A percentile compares a stretch with the other conserved stretches of the same genome.
Conservation (phyloP, 306 rosid species). For the Betula pendula region DNA sequence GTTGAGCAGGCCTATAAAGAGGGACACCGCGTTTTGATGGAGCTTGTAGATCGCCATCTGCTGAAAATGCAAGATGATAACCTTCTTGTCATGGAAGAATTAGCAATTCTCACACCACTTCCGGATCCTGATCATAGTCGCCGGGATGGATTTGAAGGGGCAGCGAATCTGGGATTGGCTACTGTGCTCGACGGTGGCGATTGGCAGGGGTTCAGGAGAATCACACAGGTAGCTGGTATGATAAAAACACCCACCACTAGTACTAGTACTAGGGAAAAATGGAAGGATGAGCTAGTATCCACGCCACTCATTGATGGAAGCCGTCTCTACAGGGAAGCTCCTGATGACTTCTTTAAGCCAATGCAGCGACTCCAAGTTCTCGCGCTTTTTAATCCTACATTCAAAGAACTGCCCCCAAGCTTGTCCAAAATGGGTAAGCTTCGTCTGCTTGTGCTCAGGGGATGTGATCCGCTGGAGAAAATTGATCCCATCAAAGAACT, state of each 20-base stretch:
- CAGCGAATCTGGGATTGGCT: constrained; percentile 31
- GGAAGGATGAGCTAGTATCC: too few relatives aligned
- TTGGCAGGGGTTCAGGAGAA: constrained; percentile 29
- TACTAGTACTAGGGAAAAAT: too few relatives aligned
- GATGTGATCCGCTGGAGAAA: constrained; percentile 26
- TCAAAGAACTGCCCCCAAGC: background rate
- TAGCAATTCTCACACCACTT: too few relatives aligned
- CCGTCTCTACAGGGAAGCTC: constrained; percentile 18
- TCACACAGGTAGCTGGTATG: constrained; percentile 21
- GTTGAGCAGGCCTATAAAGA: constrained; percentile 28
- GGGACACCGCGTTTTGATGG: constrained; percentile 33
- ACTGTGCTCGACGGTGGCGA: constrained; percentile 15
- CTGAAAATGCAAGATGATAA: constrained; percentile 25
- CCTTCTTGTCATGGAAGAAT: constrained; percentile 14
- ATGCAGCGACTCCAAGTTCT: constrained; percentile 16
- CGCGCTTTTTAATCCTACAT: constrained; percentile 32
- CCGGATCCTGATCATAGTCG: background rate
- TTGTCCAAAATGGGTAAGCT: constrained; percentile 7
- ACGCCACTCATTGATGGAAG: constrained; percentile 34
- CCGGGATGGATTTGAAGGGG: background rate
- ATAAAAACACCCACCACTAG: constrained; percentile 28
- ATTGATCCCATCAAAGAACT: background rate
- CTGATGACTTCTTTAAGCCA: constrained; percentile 4
- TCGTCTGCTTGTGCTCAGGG: constrained; percentile 39
- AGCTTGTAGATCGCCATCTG: constrained; percentile 27